Evolutionary conservation across 257 asterid species (phyloP).

Genomic region (Anisodus acutangulus): DNA sequence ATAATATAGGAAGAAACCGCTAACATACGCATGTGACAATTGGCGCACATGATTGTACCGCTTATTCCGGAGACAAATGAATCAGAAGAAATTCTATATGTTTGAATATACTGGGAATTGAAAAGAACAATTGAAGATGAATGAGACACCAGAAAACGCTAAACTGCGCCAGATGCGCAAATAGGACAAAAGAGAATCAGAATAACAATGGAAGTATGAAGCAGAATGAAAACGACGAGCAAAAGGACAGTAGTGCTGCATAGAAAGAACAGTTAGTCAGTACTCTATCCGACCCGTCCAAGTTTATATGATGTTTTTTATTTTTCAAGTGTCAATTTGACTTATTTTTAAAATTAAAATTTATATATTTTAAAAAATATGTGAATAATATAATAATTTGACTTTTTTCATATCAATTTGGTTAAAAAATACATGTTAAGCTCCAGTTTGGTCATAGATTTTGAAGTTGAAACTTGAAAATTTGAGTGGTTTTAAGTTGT

Average conservation of each 20-base stretch:
- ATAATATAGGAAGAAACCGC: conserved; percentile 29
- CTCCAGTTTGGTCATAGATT: too few relatives aligned
- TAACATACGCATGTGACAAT: conserved; percentile 3
- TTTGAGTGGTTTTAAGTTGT: too few relatives aligned
- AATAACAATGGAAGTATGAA: not conserved
- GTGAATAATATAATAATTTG: too few relatives aligned
- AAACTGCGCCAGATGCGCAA: conserved; percentile 24
- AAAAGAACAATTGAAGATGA: not conserved
- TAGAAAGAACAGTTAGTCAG: not conserved
- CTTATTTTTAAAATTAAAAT: too few relatives aligned
- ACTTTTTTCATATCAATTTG: too few relatives aligned
- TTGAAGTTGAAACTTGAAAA: too few relatives aligned
- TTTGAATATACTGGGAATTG: not conserved
- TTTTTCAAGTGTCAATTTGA: too few relatives aligned
- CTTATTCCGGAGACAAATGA: conserved; percentile 26
- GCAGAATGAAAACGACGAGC: not conserved
- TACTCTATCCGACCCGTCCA: too few relatives aligned
- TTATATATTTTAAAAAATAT: too few relatives aligned
- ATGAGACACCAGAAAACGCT: conserved; percentile 22
- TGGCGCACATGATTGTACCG: conserved; percentile 14
- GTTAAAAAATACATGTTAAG: too few relatives aligned
- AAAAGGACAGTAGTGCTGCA: not conserved
- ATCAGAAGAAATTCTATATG: not conserved
- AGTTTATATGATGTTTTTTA: too few relatives aligned
- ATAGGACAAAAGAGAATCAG: not conserved